These are phyloP conservation scores for Syzygium jambos DNA, from an alignment of 345 rosid genomes.

Conservation along the genomic window DNA sequence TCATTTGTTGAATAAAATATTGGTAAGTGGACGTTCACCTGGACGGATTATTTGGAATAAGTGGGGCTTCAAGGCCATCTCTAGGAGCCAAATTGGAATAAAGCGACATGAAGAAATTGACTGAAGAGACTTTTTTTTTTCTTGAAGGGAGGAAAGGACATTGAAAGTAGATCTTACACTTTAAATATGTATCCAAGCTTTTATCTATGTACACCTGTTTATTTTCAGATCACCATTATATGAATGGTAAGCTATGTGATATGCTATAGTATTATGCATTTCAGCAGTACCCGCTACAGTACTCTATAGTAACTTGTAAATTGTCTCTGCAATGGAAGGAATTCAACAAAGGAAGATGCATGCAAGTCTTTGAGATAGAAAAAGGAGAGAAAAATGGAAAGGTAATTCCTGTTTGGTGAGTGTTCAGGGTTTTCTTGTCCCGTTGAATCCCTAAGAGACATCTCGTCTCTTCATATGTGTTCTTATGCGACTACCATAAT, in stretches of 20 bases:
- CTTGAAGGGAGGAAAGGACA: background rate
- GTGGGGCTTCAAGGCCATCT: background rate
- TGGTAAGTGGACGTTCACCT: background rate
- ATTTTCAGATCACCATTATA: background rate
- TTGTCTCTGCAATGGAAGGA: background rate
- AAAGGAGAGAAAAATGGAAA: background rate
- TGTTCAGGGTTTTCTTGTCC: background rate
- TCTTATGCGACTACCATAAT: background rate
- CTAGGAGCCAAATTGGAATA: background rate
- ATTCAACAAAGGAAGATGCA: background rate
- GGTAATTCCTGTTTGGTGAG: background rate
- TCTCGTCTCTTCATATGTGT: background rate
- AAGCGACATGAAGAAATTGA: background rate
- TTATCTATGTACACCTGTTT: background rate
- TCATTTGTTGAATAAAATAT: background rate
- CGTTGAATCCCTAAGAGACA: background rate
- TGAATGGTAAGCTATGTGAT: background rate
- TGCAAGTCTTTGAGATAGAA: background rate
- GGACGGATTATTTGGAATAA: background rate
- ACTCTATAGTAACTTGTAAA: background rate
- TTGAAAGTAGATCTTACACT: background rate
- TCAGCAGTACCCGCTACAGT: background rate
- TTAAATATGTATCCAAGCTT: background rate
- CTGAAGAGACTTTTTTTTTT: background rate
- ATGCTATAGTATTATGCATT: background rate